Base-by-base conservation (phyloP, 2,329 filamentous ascomycete genomes). In the Apiospora koreana region DNA sequence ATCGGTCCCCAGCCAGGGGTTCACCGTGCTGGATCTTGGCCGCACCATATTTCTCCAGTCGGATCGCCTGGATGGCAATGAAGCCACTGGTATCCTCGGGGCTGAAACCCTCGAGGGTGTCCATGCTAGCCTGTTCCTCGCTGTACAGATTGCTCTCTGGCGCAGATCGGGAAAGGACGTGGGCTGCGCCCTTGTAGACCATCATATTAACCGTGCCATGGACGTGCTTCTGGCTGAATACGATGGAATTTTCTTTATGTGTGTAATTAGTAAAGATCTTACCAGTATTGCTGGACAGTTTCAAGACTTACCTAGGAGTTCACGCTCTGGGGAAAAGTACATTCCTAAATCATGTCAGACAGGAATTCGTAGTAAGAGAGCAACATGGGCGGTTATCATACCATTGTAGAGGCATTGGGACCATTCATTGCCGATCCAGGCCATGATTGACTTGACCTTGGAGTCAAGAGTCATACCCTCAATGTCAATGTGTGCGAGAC, bases 41-140 rank as follows among this genome's bases (percentile, higher is more conserved):
- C 8, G 46, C 46, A 14, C 46, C 46, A 48, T 48, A 48, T 4
- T 48, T 48, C 46, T 48, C 25, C 12, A 92, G 82, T 58, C 88
- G 85, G 74, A 92, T 92, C 73, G 88, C 88, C 77, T 95, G 86
- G 76, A 94, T 91, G 69, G 86, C 86, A 77, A 58, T 58, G 78
- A 91, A 91, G 35, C 86, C 86, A 69, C 75, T 75, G 23, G 83
- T 84, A 67, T 85, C 83, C 69, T 77, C 74, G 64, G 81, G 82
- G 68, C 72, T 76, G 77, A 85, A 85, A 50, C 79, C 80, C 41
- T 83, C 80, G 8, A 87, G 83, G 18, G 81, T 80, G 76, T 87
- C 86, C 86, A 88, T 88, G 69, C 79, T 83, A 1, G 83, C 81
- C 71, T 88, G 81, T 64, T 84, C 78, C 76, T 84, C 83, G 18